Evolutionary conservation across 2,329 filamentous ascomycete genomes (phyloP).

Genomic region (Colletotrichum noveboracense): DNA sequence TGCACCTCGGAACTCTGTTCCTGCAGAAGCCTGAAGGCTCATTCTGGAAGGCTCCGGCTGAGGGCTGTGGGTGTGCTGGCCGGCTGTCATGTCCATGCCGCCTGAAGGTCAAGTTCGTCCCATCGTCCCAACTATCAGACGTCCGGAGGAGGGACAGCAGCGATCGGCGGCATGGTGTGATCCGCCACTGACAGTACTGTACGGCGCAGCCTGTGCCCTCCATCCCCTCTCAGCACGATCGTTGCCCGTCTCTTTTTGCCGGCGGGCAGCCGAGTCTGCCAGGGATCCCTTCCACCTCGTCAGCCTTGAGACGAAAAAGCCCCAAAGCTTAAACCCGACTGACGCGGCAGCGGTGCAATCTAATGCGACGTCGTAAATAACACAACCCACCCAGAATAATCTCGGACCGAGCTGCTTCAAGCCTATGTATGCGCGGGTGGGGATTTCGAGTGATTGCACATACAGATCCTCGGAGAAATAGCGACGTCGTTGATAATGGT

Average conservation of each 20-base stretch:
- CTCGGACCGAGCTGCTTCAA: neutral
- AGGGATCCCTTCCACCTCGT: neutral
- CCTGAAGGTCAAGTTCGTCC: neutral
- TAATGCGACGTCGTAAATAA: neutral
- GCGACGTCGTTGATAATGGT: neutral
- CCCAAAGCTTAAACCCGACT: neutral
- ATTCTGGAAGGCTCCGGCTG: neutral
- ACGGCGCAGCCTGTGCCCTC: neutral
- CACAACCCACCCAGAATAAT: neutral
- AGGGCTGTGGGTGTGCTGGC: neutral
- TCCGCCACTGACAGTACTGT: neutral
- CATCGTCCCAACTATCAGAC: neutral
- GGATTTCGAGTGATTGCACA: neutral
- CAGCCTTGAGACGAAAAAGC: neutral
- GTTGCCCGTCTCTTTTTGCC: neutral
- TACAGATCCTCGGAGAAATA: neutral
- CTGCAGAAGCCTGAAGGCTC: neutral
- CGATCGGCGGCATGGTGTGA: neutral
- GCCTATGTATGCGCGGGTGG: neutral
- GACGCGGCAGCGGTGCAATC: neutral
- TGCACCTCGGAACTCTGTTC: neutral
- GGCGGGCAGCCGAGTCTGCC: neutral
- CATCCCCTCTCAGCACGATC: neutral
- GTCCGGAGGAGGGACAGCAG: neutral
- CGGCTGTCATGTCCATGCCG: neutral